phyloP scores from a whole-genome alignment of 2,329 filamentous ascomycete species.

The Nannizziopsis barbatae region DNA sequence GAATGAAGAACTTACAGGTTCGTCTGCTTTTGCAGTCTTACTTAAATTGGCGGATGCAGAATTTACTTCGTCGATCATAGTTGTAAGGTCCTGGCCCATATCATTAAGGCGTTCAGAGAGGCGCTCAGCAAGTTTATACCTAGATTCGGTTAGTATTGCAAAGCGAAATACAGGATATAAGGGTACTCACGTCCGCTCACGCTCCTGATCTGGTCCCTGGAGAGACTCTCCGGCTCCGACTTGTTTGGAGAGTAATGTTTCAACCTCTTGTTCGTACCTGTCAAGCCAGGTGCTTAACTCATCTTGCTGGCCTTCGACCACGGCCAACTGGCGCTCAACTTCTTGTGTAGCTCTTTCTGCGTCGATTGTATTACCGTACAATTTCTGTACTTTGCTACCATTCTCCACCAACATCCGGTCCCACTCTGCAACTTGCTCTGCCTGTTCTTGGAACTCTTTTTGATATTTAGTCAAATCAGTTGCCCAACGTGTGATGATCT shows the following conservation, averaged over 20 bases:
- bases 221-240: slow-evolving; percentile 64
- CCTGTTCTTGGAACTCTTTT: slow-evolving; percentile 88
- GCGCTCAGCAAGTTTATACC: slow-evolving; percentile 85
- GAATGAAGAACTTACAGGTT: slow-evolving; percentile 55
- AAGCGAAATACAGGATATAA: background rate
- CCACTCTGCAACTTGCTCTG: slow-evolving; percentile 77
- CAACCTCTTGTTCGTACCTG: slow-evolving; percentile 81
- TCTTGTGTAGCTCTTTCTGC: slow-evolving; percentile 87
- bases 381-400: slow-evolving; percentile 83
- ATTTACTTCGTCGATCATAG: slow-evolving; percentile 99
- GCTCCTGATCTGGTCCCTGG: slow-evolving; percentile 84
- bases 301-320: slow-evolving; percentile 84
- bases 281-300: slow-evolving; percentile 83
- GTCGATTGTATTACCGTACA: slow-evolving; percentile 85
- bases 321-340: slow-evolving; percentile 80
- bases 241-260: slow-evolving; percentile 73
- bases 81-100: slow-evolving; percentile 81
- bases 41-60: slow-evolving; percentile 76
- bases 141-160: slow-evolving; percentile 20
- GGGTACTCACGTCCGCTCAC: slow-evolving; percentile 66
- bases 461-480: slow-evolving; percentile 92
- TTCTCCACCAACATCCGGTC: slow-evolving; percentile 88
- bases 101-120: slow-evolving; percentile 82
- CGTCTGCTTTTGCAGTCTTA: slow-evolving; percentile 79
- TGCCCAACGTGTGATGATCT: slow-evolving; percentile 95